phyloP scores from a whole-genome alignment of 2,329 filamentous ascomycete genomes.

The Plectosphaerella cucumerina region DNA sequence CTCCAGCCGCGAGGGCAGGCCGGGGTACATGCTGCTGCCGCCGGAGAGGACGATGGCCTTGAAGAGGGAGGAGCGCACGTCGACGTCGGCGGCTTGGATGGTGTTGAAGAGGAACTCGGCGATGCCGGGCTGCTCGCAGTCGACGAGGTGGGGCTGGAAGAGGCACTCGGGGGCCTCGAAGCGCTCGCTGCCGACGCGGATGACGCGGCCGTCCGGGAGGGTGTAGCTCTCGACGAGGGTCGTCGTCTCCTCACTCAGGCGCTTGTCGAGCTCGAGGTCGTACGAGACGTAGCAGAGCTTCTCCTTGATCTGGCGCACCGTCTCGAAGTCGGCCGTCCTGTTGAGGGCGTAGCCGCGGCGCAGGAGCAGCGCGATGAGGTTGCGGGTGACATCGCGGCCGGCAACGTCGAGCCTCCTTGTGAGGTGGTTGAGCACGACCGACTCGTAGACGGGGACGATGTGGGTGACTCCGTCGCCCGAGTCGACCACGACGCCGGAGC shows the following conservation, averaged over 20 bases:
- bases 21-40: constrained; percentile 98
- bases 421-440: constrained; percentile 93
- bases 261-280: constrained; percentile 93
- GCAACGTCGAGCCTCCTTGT: constrained; percentile 92
- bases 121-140: constrained; percentile 95
- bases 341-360: constrained; percentile 95
- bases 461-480: constrained; percentile 98
- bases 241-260: constrained; percentile 93
- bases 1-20: constrained; percentile 87
- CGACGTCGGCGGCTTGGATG: constrained; percentile 92
- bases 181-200: constrained; percentile 91
- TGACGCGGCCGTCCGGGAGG: constrained; percentile 90
- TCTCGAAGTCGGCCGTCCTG: constrained; percentile 97
- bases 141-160: constrained; percentile 96
- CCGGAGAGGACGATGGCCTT: constrained; percentile 96
- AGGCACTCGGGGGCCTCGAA: constrained; percentile 98
- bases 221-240: constrained; percentile 98
- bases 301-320: constrained; percentile 98
- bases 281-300: constrained; percentile 99
- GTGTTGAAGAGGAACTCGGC: constrained; percentile 99
- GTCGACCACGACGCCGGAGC: constrained; percentile 95
- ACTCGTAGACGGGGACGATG: constrained; percentile 98
- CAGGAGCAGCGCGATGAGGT: constrained; percentile 90
- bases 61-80: constrained; percentile 89
- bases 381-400: constrained; percentile 95